These are phyloP conservation scores for Pseudogymnoascus sp. DNA, from an alignment of 2,329 filamentous ascomycete species.

Conservation along the genomic window DNA sequence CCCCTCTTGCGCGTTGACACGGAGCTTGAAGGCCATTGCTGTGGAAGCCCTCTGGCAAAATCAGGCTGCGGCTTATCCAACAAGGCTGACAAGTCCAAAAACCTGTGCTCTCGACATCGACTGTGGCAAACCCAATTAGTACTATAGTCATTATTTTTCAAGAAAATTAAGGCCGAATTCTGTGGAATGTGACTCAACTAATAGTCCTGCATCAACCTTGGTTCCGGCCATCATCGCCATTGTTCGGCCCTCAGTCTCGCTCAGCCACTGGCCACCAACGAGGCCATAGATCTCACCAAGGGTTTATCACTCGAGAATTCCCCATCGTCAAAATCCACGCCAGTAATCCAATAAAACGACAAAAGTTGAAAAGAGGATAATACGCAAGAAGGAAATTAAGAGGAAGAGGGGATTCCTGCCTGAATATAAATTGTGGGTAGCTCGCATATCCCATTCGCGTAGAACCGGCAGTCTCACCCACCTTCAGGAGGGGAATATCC, in stretches of 20 bases:
- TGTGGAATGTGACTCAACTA: not conserved
- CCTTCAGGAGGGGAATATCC: not conserved
- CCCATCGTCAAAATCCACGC: not conserved
- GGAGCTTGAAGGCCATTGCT: not conserved
- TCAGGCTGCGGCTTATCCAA: not conserved
- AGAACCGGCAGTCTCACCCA: not conserved
- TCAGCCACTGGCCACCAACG: not conserved
- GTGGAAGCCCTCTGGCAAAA: not conserved
- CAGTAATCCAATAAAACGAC: not conserved
- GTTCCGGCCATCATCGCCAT: not conserved
- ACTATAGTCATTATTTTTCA: not conserved
- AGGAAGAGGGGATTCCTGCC: not conserved
- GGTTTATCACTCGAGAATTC: not conserved
- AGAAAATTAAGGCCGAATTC: not conserved
- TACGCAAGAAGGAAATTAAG: not conserved
- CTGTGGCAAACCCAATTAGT: not conserved
- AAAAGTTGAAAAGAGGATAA: not conserved
- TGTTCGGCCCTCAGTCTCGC: not conserved
- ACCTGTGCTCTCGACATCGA: not conserved
- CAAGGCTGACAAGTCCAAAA: slow-evolving; percentile 2
- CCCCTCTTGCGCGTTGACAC: not conserved
- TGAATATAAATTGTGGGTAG: not conserved
- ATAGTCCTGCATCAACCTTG: not conserved
- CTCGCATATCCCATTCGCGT: not conserved
- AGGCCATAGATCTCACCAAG: not conserved